These are phyloP conservation scores for Grosmannia huntii DNA, from an alignment of 2,329 filamentous ascomycete species.

Conservation along the genomic window DNA sequence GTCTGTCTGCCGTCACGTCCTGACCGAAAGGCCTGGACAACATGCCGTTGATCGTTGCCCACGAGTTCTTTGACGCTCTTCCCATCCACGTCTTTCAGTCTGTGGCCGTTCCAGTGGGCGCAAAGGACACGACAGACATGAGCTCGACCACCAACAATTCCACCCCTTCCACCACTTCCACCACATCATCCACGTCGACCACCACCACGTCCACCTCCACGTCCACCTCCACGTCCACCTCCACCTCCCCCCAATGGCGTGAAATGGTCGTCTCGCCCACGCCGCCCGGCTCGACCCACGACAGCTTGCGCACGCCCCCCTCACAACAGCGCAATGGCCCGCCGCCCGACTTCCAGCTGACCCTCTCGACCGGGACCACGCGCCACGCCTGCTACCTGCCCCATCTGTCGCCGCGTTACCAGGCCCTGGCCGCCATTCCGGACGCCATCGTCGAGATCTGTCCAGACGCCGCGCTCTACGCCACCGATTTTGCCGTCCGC, in stretches of 20 bases:
- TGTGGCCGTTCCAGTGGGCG: conserved; percentile 12
- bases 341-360: conserved; percentile 77
- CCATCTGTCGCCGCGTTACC: conserved; percentile 67
- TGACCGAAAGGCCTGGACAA: conserved; percentile 42
- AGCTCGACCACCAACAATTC: too few species aligned
- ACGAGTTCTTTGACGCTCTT: conserved; percentile 97
- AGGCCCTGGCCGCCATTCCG: conserved; percentile 53
- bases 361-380: conserved; percentile 60
- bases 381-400: conserved; percentile 79
- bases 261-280: conserved; percentile 67
- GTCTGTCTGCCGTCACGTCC: too few species aligned
- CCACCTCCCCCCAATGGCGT: conserved; percentile 54
- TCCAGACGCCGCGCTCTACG: conserved; percentile 72
- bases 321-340: conserved; percentile 32
- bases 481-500: conserved; percentile 66
- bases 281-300: conserved; percentile 39
- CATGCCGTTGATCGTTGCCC: conserved; percentile 85
- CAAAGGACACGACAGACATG: too few species aligned
- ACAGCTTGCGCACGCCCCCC: conserved; percentile 39
- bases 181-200: not conserved
- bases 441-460: conserved; percentile 77
- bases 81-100: conserved; percentile 93
- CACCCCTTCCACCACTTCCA: not conserved
- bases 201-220: not conserved
- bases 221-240: conserved; percentile 25